A percentile compares a stretch with the other conserved stretches of the same genome.
phyloP scores from a whole-genome alignment of 257 asterid genomes.

The Solanum chmielewskii region DNA sequence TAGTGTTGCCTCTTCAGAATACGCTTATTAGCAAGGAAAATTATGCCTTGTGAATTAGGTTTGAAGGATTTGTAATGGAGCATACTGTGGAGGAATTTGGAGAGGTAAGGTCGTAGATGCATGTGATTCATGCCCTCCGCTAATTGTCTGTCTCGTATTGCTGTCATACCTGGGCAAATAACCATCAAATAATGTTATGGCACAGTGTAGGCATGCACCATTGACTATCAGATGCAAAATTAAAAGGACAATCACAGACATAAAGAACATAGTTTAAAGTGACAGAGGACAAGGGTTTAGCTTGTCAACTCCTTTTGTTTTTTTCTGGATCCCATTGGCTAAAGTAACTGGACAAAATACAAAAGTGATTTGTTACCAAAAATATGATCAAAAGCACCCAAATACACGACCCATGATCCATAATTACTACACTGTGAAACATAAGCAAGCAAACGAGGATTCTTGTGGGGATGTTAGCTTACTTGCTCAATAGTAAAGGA shows the following conservation, averaged over 20 bases:
- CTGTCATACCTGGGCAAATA: not conserved
- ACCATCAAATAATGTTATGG: too few relatives aligned
- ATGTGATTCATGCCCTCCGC: not conserved
- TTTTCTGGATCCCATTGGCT: not conserved
- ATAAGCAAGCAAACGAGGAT: not conserved
- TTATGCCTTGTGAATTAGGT: not conserved
- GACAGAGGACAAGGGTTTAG: not conserved
- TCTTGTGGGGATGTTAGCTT: too few relatives aligned
- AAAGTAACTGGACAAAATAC: not conserved
- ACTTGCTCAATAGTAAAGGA: too few relatives aligned
- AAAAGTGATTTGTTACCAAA: not conserved
- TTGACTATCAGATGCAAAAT: too few relatives aligned
- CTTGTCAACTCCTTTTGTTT: not conserved
- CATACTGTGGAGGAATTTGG: not conserved
- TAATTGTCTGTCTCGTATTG: not conserved
- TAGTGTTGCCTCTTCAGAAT: not conserved
- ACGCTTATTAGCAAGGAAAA: not conserved
- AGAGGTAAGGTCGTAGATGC: not conserved
- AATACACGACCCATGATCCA: not conserved
- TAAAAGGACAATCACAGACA: not conserved
- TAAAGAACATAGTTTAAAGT: not conserved
- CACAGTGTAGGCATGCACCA: too few relatives aligned
- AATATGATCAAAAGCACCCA: not conserved
- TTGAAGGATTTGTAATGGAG: not conserved
- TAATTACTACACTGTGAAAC: not conserved